Evolutionary conservation across 805 yeast genomes (phyloP).

Genomic region (Metschnikowia santaceciliae): DNA sequence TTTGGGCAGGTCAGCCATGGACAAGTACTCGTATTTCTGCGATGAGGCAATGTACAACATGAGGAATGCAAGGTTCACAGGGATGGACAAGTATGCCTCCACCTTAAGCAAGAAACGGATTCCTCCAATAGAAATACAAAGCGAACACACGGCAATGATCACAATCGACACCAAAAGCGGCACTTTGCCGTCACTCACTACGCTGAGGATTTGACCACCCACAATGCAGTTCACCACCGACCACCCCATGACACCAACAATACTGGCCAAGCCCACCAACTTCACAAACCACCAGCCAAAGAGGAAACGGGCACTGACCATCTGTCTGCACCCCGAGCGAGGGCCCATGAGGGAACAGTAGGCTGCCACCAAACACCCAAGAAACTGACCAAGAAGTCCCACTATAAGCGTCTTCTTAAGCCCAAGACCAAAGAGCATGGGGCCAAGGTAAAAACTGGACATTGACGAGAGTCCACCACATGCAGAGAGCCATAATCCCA

Average conservation of each 20-base stretch:
- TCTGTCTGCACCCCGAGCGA: conserved; percentile 82
- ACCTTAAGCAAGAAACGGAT: conserved; percentile 65
- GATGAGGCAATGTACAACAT: conserved; percentile 63
- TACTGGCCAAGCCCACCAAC: conserved; percentile 65
- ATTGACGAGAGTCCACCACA: conserved; percentile 87
- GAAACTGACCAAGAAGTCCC: conserved; percentile 58
- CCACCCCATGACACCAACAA: conserved; percentile 87
- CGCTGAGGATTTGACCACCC: conserved; percentile 77
- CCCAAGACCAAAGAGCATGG: conserved; percentile 65
- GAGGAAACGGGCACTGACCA: conserved; percentile 75
- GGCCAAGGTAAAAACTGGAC: conserved; percentile 78
- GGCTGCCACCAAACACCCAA: conserved; percentile 77
- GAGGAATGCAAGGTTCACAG: conserved; percentile 63
- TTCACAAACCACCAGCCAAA: conserved; percentile 88
- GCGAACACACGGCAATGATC: conserved; percentile 60
- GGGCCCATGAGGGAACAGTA: conserved; percentile 89
- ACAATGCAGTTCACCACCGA: conserved; percentile 85
- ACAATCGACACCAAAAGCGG: conserved; percentile 74
- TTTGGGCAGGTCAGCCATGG: conserved; percentile 18
- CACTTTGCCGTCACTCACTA: conserved; percentile 60
- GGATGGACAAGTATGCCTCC: conserved; percentile 64
- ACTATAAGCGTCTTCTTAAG: conserved; percentile 58
- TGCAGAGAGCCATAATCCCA: conserved; percentile 81
- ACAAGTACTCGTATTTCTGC: conserved; percentile 38
- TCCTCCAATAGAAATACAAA: conserved; percentile 72